Conservation (phyloP, 2,329 filamentous ascomycete genomes). For the Apiospora rasikravindrae region DNA sequence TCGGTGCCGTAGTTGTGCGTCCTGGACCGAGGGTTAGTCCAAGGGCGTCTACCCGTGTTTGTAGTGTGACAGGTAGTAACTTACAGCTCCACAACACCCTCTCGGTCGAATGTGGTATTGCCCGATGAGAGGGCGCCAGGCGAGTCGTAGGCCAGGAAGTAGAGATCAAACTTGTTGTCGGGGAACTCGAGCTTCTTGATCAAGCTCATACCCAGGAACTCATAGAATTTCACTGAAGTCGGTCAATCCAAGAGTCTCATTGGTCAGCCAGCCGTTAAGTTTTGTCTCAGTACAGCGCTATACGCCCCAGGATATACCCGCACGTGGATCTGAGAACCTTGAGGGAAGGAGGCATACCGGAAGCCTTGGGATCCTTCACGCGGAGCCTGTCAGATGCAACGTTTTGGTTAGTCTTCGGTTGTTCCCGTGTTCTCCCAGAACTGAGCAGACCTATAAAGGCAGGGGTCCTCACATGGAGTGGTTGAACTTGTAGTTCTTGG, state of each 20-base stretch:
- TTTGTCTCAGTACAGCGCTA: not conserved
- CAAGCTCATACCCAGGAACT: constrained; percentile 85
- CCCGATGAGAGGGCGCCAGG: constrained; percentile 75
- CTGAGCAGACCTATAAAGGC: not conserved
- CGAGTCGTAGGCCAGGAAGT: constrained; percentile 90
- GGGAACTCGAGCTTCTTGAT: constrained; percentile 83
- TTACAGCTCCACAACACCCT: constrained; percentile 83
- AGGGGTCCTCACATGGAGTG: constrained; percentile 74
- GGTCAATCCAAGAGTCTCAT: not conserved
- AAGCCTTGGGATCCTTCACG: constrained; percentile 90
- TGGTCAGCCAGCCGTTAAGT: not conserved
- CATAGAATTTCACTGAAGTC: constrained; percentile 81
- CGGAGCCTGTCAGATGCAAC: constrained; percentile 67
- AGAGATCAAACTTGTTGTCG: constrained; percentile 91
- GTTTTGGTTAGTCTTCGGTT: not conserved
- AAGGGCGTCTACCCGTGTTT: too few relatives aligned
- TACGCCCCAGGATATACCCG: not conserved
- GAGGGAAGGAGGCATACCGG: constrained; percentile 52
- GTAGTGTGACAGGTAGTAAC: not conserved
- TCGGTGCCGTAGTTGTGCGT: constrained; percentile 89
- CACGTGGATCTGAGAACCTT: constrained; percentile 16
- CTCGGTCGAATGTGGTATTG: constrained; percentile 76
- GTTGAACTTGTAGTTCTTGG: constrained; percentile 81
- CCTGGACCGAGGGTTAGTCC: not conserved
- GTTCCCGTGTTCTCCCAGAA: not conserved